Evolutionary conservation across 2,329 filamentous ascomycete genomes (phyloP).

Genomic region (Aspergillus sp.): DNA sequence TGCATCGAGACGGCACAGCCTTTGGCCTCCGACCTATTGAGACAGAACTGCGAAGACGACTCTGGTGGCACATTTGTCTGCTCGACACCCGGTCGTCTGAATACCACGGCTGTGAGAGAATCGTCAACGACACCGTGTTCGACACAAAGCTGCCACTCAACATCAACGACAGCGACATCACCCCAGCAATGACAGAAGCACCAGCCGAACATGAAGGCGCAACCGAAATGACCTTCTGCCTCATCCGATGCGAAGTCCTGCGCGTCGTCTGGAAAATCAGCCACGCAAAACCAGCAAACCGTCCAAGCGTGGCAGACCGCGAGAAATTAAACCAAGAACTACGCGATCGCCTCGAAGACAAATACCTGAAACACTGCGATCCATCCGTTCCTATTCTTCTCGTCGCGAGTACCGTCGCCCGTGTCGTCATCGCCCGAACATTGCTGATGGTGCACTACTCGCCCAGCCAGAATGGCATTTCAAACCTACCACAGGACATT

Average conservation of each 20-base stretch:
- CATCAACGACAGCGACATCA: conserved; percentile 49
- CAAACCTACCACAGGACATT: conserved; percentile 56
- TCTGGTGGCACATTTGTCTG: conserved; percentile 49
- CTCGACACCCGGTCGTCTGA: conserved; percentile 46
- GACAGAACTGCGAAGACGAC: conserved; percentile 47
- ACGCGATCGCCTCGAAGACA: conserved; percentile 50
- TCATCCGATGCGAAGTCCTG: conserved; percentile 52
- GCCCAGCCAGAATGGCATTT: conserved; percentile 52
- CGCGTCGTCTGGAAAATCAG: conserved; percentile 36
- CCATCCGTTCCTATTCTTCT: conserved; percentile 57
- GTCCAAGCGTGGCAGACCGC: conserved; percentile 10
- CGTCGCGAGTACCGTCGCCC: conserved; percentile 63
- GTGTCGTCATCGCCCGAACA: conserved; percentile 72
- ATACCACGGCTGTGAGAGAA: conserved; percentile 45
- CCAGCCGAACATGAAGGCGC: conserved; percentile 47
- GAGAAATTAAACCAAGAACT: conserved; percentile 31
- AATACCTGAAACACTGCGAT: conserved; percentile 51
- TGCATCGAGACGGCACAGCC: conserved; percentile 48
- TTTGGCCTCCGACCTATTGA: conserved; percentile 47
- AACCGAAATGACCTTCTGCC: conserved; percentile 50
- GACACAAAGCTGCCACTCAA: conserved; percentile 48
- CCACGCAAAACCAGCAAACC: conserved; percentile 26
- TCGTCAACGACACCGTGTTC: conserved; percentile 39
- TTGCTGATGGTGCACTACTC: conserved; percentile 74
- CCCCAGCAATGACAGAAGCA: conserved; percentile 43